Evolutionary conservation across 495 filamentous ascomycete species (phyloP), one percentile per base, ranked within the genome.

Genomic region (Penicillium roqueforti): DNA sequence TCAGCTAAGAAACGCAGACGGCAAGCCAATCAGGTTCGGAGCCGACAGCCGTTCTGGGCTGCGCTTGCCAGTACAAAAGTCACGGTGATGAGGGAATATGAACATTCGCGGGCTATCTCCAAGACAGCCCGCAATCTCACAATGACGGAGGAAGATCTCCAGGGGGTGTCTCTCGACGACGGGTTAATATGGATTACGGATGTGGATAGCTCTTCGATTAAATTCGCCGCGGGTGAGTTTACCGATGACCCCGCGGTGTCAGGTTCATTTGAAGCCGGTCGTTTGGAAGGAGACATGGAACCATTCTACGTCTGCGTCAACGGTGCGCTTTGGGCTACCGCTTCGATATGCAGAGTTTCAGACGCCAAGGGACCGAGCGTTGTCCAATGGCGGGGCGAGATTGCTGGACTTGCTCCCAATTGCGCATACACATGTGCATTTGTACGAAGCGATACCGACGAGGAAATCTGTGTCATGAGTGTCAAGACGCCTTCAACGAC

Each of bases 1-100:
- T 80, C 74, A 47, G 84, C 81, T 38, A 93, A 95, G 71, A 93
- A 90, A 76, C 88, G 87, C 69, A 81, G 86, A 67, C 90, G 90
- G 71, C 89, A 95, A 69, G 91, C 87, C 53, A 89, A 88, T 41
- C 88, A 89, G 68, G 90, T 96, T 47, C 78, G 91, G 66, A 91
- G 88, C 62, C 83, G 87, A 51, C 92, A 97, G 74, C 92, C 92
- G 39, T 83, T 97, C 49, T 97, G 92, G 92, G 89, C 92, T 48
- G 92, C 91, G 10, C 82, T 96, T 54, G 92, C 92, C 25, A 93
- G 89, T 68, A 95, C 89, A 50, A 97, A 95, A 71, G 91, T 96
- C 60, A 92, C 91, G 40, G 86, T 95, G 63, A 83, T 92, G 63
- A 91, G 93, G 64, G 91, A 95, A 75, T 92, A 91, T 66, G 91